Base-by-base conservation (phyloP, 306 rosid species). In the Acacia confusa region DNA sequence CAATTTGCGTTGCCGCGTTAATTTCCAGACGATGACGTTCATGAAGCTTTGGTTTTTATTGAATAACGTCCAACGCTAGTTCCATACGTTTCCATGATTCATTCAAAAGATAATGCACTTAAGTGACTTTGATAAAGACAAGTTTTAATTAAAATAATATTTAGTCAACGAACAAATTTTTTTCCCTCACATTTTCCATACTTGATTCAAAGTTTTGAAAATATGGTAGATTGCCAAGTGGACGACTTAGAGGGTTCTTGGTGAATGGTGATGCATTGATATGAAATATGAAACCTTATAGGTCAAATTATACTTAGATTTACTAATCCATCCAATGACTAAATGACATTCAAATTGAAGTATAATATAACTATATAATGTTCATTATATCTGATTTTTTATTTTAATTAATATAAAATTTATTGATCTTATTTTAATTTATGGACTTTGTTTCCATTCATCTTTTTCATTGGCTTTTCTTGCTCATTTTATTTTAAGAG, bases 151-250 rank as follows among this genome's bases (percentile, higher is more conserved):
- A 27, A 63, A 63, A 28, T 30, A 63, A 15, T 63, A 28, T 63
- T 63, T 28, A n/a, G 68, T 63, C 36, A 27, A 63, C 40, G 27
- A 25, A 53, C 9, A 1, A 52, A 19, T 52, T 52, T 3, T 53
- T 53, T 53, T 6, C n/a, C n/a, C n/a, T 53, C 25, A 50, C 61
- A 53, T 7, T 53, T 53, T 53, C 24, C 9, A 17, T 48, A 48
- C 3, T 53, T 53, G 12, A 68, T 38, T 68, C 28, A 8, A 66
- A 3, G 28, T 40, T 41, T 70, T 43, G 36, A 70, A 61, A 25
- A 53, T 52, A 60, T 52, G 58, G 25, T 84, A 82, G 15, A 77
- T 44, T 71, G 88, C 86, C 88, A 82, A 71, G 67, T 79, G 88
- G 84, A 82, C 41, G 74, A 60, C 64, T 40, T 40, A 47, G 12